Conservation (phyloP, 2,329 filamentous ascomycete genomes). For the Arthrobotrys megalospora region DNA sequence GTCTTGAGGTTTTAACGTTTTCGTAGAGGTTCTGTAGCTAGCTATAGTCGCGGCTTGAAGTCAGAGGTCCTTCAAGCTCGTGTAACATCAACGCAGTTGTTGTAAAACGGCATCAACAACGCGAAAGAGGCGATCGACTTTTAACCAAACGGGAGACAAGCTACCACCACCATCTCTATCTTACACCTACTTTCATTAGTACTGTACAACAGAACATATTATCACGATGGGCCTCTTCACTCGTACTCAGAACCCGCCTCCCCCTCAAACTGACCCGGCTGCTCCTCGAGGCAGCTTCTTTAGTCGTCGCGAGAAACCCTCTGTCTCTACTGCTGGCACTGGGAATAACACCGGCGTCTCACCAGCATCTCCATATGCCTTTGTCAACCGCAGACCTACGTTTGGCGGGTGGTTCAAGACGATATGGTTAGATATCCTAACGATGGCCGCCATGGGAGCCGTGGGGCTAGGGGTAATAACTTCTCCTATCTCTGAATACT, state of each 20-base stretch:
- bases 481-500: conserved; percentile 55
- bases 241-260: conserved; percentile 24
- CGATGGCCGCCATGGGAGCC: conserved; percentile 77
- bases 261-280: conserved; percentile 6
- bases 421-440: conserved; percentile 78
- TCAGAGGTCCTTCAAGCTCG: conserved; percentile 1
- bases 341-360: conserved; percentile 36
- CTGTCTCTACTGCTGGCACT: conserved; percentile 45
- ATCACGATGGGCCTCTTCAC: conserved; percentile 40
- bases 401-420: conserved; percentile 80
- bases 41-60: background rate
- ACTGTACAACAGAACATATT: background rate
- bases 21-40: conserved; percentile 13
- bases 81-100: conserved; percentile 33
- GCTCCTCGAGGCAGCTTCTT: conserved; percentile 47
- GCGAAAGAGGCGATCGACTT: background rate
- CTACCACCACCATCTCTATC: background rate
- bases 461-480: conserved; percentile 75
- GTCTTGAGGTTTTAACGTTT: conserved; percentile 24
- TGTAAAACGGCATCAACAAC: conserved; percentile 38
- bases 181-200: background rate
- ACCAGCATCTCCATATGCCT: conserved; percentile 51
- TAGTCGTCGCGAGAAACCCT: conserved; percentile 48
- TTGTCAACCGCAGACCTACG: conserved; percentile 72
- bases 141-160: background rate